Evolutionary conservation across 1,284 basidiomycete genomes (phyloP).

Genomic region (Cystobasidium slooffiae): DNA sequence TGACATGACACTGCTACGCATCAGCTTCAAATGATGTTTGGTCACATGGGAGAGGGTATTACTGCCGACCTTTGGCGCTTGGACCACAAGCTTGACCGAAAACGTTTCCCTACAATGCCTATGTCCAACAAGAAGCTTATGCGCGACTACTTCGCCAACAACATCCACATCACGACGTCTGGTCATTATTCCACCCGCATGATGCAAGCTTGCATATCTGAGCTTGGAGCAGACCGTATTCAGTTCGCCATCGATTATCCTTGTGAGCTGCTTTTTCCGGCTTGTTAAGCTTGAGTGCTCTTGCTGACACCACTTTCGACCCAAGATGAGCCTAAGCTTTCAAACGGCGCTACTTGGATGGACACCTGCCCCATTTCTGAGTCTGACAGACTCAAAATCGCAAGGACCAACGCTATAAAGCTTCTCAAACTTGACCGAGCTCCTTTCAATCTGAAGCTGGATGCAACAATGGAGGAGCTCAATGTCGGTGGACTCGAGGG

Average conservation of each 20-base stretch:
- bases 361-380: slow-evolving; percentile 34
- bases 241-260: slow-evolving; percentile 41
- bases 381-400: slow-evolving; percentile 37
- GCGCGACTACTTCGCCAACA: slow-evolving; percentile 35
- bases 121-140: slow-evolving; percentile 38
- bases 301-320: not conserved
- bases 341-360: slow-evolving; percentile 36
- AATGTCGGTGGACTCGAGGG: slow-evolving; percentile 25
- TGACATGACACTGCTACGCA: not conserved
- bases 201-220: slow-evolving; percentile 29
- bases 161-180: slow-evolving; percentile 40
- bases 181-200: slow-evolving; percentile 38
- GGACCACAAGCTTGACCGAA: slow-evolving; percentile 41
- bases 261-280: not conserved
- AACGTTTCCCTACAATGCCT: slow-evolving; percentile 36
- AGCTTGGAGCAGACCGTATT: slow-evolving; percentile 34
- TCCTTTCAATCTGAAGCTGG: slow-evolving; percentile 25
- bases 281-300: not conserved
- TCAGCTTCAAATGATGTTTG: slow-evolving; percentile 42
- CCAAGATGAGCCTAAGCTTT: slow-evolving; percentile 33
- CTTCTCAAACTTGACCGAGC: slow-evolving; percentile 29
- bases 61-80: slow-evolving; percentile 35
- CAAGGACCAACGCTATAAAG: slow-evolving; percentile 39
- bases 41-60: slow-evolving; percentile 40
- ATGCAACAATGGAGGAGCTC: slow-evolving; percentile 22